These are phyloP conservation scores for Suillus decipiens DNA, from an alignment of 768 basidiomycete genomes.

Conservation along the genomic window DNA sequence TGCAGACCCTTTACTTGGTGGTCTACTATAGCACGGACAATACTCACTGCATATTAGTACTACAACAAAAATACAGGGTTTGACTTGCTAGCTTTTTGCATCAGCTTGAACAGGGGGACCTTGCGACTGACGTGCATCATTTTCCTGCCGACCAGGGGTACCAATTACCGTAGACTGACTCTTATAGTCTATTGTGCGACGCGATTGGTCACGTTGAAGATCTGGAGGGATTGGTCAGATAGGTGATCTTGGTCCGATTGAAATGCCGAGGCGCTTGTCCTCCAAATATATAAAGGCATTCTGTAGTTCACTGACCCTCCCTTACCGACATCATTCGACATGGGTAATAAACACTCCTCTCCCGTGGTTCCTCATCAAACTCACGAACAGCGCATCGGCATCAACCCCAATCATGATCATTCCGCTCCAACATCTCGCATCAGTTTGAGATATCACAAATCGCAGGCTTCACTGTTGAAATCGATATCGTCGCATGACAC, in stretches of 20 bases:
- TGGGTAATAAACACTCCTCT: slow-evolving; percentile 35
- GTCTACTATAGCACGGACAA: not conserved
- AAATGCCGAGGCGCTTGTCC: not conserved
- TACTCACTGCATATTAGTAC: slow-evolving; percentile 1
- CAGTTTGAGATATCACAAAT: slow-evolving; percentile 42
- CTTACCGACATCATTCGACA: slow-evolving; percentile 13
- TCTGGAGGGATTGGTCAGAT: not conserved
- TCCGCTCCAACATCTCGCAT: slow-evolving; percentile 34
- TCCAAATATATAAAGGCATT: slow-evolving; percentile 5
- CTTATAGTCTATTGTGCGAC: not conserved
- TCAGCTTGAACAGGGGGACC: not conserved
- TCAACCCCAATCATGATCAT: slow-evolving; percentile 11
- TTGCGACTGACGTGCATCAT: not conserved
- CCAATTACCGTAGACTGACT: not conserved
- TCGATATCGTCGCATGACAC: slow-evolving; percentile 43
- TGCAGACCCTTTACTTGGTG: not conserved
- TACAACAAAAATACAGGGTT: slow-evolving; percentile 1
- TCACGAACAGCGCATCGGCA: slow-evolving; percentile 10
- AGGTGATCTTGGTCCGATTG: not conserved
- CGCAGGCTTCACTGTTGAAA: slow-evolving; percentile 35
- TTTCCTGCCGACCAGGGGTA: not conserved
- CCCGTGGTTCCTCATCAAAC: slow-evolving; percentile 24
- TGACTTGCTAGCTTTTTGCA: not conserved
- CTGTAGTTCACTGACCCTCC: not conserved
- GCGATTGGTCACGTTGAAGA: not conserved